Conservation (phyloP, 257 asterid genomes). For the Paulownia fortunei region DNA sequence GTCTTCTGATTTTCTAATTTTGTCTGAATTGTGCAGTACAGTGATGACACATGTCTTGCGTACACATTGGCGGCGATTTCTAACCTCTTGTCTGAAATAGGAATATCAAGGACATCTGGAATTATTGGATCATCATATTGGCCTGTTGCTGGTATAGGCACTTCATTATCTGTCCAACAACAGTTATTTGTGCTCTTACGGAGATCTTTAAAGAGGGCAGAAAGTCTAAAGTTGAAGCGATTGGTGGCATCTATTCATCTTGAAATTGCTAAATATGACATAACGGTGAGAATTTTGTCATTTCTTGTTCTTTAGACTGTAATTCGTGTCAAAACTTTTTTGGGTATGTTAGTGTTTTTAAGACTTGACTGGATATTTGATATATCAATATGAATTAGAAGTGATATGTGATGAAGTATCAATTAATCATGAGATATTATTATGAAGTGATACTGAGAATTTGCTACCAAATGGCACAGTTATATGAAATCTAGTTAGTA, state of each 20-base stretch:
- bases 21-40: constrained; percentile 63
- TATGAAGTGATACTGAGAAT: not conserved
- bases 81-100: constrained; percentile 80
- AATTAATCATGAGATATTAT: not conserved
- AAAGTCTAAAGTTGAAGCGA: constrained; percentile 76
- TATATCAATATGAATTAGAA: not conserved
- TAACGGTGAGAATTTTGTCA: constrained; percentile 57
- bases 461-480: not conserved
- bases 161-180: constrained; percentile 84
- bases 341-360: not conserved
- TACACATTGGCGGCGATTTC: constrained; percentile 87
- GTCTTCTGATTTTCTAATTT: constrained; percentile 25
- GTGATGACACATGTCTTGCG: constrained; percentile 92
- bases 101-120: constrained; percentile 76
- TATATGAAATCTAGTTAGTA: constrained; percentile 19
- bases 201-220: constrained; percentile 93
- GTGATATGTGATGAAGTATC: not conserved
- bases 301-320: constrained; percentile 3
- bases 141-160: constrained; percentile 71
- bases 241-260: constrained; percentile 90
- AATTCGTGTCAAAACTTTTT: not conserved
- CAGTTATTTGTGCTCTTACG: constrained; percentile 85
- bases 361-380: not conserved
- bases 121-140: constrained; percentile 80
- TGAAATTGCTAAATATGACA: constrained; percentile 84